Evolutionary conservation across 768 basidiomycete species (phyloP).

Genomic region (Tylopilus intermedius): DNA sequence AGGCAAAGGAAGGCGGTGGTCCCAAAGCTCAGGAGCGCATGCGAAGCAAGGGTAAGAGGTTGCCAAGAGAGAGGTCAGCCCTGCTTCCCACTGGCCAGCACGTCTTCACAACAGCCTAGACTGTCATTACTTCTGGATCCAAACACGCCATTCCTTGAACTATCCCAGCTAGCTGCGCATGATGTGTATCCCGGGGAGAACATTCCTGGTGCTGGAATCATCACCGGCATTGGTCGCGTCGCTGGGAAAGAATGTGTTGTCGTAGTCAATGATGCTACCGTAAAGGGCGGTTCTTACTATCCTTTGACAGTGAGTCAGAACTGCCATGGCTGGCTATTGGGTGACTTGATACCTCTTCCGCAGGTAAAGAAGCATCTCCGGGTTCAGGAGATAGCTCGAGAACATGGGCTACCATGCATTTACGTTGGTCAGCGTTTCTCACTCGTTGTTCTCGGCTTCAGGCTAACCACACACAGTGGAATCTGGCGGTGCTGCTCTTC

Average conservation of each 20-base stretch:
- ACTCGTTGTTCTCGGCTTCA: background rate
- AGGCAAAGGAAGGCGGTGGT: constrained; percentile 68
- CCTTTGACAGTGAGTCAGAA: constrained; percentile 62
- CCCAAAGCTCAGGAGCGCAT: constrained; percentile 69
- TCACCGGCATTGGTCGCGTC: constrained; percentile 80
- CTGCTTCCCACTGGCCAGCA: background rate
- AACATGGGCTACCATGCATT: constrained; percentile 85
- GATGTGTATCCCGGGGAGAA: constrained; percentile 73
- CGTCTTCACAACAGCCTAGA: constrained; percentile 35
- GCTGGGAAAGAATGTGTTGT: constrained; percentile 81
- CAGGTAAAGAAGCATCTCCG: constrained; percentile 93
- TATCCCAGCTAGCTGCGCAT: constrained; percentile 81
- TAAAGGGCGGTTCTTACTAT: constrained; percentile 91
- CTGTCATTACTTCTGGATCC: constrained; percentile 75
- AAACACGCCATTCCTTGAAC: constrained; percentile 83
- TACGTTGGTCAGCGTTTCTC: constrained; percentile 66
- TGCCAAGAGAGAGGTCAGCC: constrained; percentile 75
- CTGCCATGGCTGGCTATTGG: background rate
- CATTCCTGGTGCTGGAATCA: constrained; percentile 85
- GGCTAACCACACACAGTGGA: constrained; percentile 54
- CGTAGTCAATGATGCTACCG: constrained; percentile 91
- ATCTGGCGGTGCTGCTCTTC: constrained; percentile 89
- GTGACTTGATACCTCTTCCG: background rate
- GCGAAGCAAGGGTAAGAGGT: constrained; percentile 71
- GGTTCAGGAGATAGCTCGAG: constrained; percentile 90